Conservation (phyloP, 2,329 filamentous ascomycete species). For the Mariannaea elegans region DNA sequence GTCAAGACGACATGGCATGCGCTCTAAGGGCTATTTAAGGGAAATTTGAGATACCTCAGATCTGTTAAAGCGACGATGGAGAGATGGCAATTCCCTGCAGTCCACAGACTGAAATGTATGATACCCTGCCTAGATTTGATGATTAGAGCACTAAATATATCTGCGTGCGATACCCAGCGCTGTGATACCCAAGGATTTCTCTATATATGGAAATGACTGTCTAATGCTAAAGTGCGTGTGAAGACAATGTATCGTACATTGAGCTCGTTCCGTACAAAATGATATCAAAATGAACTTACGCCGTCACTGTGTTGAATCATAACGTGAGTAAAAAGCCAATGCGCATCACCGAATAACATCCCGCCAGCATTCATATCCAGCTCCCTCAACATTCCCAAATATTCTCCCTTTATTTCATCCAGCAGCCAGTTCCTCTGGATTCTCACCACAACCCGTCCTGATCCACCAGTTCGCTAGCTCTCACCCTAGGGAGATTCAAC, state of each 20-base stretch:
- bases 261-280: not conserved
- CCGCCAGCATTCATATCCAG: not conserved
- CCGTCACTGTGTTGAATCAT: not conserved
- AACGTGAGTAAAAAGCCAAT: conserved; percentile 11
- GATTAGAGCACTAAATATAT: conserved; percentile 5
- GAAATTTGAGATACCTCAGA: not conserved
- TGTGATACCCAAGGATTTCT: not conserved
- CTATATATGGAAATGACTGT: not conserved
- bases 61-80: not conserved
- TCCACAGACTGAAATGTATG: not conserved
- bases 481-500: too few species aligned
- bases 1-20: conserved; percentile 32
- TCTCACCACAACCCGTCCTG: conserved; percentile 23
- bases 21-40: conserved; percentile 20
- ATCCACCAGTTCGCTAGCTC: too few species aligned
- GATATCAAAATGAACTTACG: not conserved
- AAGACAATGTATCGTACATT: not conserved
- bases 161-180: not conserved
- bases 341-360: conserved; percentile 26
- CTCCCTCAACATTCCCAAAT: not conserved
- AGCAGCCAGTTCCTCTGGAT: not conserved
- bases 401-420: not conserved
- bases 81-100: not conserved
- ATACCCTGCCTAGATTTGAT: conserved; percentile 4
- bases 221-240: not conserved